Evolutionary conservation across 805 yeast species (phyloP).

Genomic region (Ogataea methanolica): DNA sequence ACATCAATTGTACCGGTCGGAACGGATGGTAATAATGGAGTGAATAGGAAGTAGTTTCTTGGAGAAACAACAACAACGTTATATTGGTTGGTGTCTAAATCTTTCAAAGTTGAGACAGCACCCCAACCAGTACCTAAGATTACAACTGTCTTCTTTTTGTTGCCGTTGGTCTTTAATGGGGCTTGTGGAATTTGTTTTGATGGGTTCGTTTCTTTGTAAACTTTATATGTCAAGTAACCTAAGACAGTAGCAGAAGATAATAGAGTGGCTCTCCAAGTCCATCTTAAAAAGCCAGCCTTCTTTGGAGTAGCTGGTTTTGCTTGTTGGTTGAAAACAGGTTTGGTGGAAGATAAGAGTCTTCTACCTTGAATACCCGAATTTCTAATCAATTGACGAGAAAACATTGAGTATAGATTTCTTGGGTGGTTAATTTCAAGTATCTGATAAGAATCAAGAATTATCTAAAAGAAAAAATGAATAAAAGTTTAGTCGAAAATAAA

Average conservation of each 20-base stretch:
- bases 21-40: conserved; percentile 92
- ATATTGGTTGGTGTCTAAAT: conserved; percentile 79
- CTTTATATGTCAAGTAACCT: conserved; percentile 57
- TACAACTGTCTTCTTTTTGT: conserved; percentile 68
- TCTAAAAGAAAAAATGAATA: no score
- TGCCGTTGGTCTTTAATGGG: conserved; percentile 41
- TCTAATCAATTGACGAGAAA: conserved; percentile 1
- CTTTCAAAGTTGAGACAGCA: conserved; percentile 76
- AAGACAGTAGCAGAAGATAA: conserved; percentile 46
- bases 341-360: conserved; percentile 2
- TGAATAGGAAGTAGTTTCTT: conserved; percentile 90
- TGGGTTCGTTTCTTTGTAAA: conserved; percentile 62
- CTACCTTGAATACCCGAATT: not conserved
- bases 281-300: conserved; percentile 29
- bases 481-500: no score
- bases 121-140: conserved; percentile 95
- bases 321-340: not conserved
- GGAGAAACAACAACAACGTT: conserved; percentile 91
- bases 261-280: conserved; percentile 46
- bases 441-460: no score
- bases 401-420: not conserved
- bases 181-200: conserved; percentile 56
- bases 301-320: not conserved
- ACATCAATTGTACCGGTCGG: conserved; percentile 90
- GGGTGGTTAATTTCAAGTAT: not conserved